Evolutionary conservation across 306 rosid species (phyloP).

Genomic region (Trifolium fragiferum): DNA sequence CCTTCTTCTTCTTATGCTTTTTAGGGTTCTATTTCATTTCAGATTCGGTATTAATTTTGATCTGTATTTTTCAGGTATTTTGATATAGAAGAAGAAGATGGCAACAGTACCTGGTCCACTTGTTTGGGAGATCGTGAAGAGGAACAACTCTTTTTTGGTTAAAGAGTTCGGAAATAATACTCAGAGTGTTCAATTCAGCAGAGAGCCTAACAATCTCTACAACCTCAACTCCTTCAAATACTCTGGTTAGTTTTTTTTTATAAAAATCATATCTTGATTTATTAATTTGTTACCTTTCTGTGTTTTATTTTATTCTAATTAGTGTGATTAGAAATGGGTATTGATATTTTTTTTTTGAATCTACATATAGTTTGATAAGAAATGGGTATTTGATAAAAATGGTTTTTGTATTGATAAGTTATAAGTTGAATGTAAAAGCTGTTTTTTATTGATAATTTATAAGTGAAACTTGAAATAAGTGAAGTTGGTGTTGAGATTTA

Average conservation of each 20-base stretch:
- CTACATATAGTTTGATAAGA: too few species aligned
- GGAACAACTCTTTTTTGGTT: conserved; percentile 82
- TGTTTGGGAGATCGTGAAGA: conserved; percentile 95
- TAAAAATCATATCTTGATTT: background rate
- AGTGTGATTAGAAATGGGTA: background rate
- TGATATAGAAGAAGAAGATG: conserved; percentile 50
- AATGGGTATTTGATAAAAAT: too few species aligned
- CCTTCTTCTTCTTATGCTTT: background rate
- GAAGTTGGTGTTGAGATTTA: background rate
- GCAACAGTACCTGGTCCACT: conserved; percentile 81
- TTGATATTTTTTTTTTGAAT: background rate
- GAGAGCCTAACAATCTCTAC: conserved; percentile 81
- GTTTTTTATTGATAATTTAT: background rate
- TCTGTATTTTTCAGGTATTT: conserved; percentile 45
- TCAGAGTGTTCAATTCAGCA: conserved; percentile 83
- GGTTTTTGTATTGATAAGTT: too few species aligned
- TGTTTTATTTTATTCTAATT: background rate
- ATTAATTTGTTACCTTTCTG: background rate
- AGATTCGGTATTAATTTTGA: background rate
- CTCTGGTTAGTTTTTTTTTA: conserved; percentile 66
- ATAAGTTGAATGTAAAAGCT: background rate
- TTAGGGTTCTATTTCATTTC: background rate
- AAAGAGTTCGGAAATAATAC: conserved; percentile 82
- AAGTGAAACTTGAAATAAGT: background rate
- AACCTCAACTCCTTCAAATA: conserved; percentile 78